Evolutionary conservation across 352 stramenopile species (phyloP).

Genomic region (Thalassiosira exigua): DNA sequence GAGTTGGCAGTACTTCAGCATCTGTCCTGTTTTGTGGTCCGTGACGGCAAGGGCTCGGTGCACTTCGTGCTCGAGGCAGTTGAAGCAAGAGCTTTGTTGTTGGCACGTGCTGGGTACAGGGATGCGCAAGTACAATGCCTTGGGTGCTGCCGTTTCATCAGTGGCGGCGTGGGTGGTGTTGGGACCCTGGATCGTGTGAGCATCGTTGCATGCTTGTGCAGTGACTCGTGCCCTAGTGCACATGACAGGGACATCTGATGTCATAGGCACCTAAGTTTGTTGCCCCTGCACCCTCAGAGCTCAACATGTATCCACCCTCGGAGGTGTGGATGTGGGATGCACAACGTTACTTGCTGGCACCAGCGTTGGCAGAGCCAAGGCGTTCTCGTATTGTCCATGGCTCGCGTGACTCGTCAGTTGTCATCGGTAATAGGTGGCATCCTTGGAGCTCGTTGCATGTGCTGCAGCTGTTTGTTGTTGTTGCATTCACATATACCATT

Average conservation of each 20-base stretch:
- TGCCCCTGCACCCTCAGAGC: not conserved
- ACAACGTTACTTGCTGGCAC: no score
- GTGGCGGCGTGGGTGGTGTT: not conserved
- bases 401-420: not conserved
- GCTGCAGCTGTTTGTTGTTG: not conserved
- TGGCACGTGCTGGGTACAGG: no score
- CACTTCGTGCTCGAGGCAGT: conserved; percentile 8
- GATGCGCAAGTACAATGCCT: no score
- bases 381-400: not conserved
- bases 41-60: conserved; percentile 43
- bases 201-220: no score
- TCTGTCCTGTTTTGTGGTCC: conserved; percentile 37
- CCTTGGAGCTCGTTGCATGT: not conserved
- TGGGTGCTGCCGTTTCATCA: no score
- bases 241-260: no score
- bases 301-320: not conserved
- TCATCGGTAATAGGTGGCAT: not conserved
- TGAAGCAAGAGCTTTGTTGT: no score
- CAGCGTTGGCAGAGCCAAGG: no score
- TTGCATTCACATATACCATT: not conserved
- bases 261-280: not conserved
- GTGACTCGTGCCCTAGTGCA: no score
- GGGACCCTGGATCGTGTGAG: not conserved
- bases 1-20: conserved; percentile 40
- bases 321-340: not conserved